Base-by-base conservation (phyloP, 768 basidiomycete species). In the Naganishia antarctica region DNA sequence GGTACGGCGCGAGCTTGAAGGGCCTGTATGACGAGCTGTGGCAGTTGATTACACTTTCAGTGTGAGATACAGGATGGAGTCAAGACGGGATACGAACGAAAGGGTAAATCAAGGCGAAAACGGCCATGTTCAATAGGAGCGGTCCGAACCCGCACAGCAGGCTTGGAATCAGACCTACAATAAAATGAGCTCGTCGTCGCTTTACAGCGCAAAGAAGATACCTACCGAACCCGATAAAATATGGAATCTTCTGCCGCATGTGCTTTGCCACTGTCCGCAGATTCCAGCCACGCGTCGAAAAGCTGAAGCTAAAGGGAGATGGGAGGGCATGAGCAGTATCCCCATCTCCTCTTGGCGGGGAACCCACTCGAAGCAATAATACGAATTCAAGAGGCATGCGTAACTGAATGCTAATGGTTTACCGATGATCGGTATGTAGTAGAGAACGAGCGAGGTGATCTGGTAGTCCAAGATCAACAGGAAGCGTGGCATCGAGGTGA, bases 21-120 rank as follows among this genome's bases (percentile, higher is more conserved):
- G 15, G 75, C 75, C 68, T 76, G 75, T 25, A 76, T 68, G 28
- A 74, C 73, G 21, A 57, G 53, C 53, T 57, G 37, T 12, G 21
- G 8, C 23, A 26, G 37, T 18, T 12, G 26, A 59, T 34, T 12
- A 59, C 1, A 28, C 5, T 31, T 66, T 26, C 59, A 62, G 43
- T 7, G 18, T 34, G 16, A 13, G 18, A n/a, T 0, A n/a, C 26
- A 15, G 44, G 28, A 28, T 8, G 16, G 11, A 50, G 23, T n/a
- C n/a, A n/a, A n/a, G n/a, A n/a, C n/a, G 66, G 25, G 28, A 15
- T 9, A 67, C 72, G 41, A 43, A 75, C 72, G 46, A 76, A 69
- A 8, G 77, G 77, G 41, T 75, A 76, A 48, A 76, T 59, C 11
- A 75, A 37, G 16, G 75, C 75, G 60, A 76, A 78, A 25, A 78